Evolutionary conservation across 2,329 filamentous ascomycete species (phyloP), one percentile per base, ranked within the genome.

Genomic region (Fusarium citri): DNA sequence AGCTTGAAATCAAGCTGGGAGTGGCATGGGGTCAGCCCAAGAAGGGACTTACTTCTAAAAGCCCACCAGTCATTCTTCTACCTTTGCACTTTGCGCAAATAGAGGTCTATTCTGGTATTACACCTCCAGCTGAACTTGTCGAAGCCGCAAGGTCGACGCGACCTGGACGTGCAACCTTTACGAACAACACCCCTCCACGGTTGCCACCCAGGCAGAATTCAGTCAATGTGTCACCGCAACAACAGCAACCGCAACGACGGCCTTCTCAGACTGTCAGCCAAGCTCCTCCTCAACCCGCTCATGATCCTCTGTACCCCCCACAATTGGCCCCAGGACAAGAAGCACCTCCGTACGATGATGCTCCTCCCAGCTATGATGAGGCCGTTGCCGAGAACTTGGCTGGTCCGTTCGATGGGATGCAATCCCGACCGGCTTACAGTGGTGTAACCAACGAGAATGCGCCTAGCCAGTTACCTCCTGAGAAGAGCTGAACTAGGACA

Each of bases 291-390:
- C 77, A 76, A 40, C 78, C 77, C 12, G 53, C 79, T 4, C 76
- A 79, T 23, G 87, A 89, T 71, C 83, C 87, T 5, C 76, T 88
- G 10, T 89, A 89, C 65, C 88, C 88, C 18, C 87, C 88, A 6
- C 88, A 89, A 73, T 79, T 89, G 22, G 73, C 67, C 7, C 76
- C 78, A 1, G 77, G 78, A n/a, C 84, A 85, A 37, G 78, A 80
- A 11, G 84, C 78, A 3, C 79, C 83, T 20, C 76, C 78, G 1
- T 84, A 87, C 69, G 91, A 93, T 31, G 94, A 96, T 59, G 93
- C 94, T n/a, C 94, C 95, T 20, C 94, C 94, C 10, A 97, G 93
- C 75, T 98, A 98, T 76, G 94, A 97, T 80, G 94, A 98, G 80
- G 94, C 94, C 15, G 91, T 98, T 81, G 94, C 94, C 9, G 91